These are phyloP conservation scores for Talaromyces sp. DNA, from an alignment of 2,329 filamentous ascomycete genomes.

Conservation along the genomic window DNA sequence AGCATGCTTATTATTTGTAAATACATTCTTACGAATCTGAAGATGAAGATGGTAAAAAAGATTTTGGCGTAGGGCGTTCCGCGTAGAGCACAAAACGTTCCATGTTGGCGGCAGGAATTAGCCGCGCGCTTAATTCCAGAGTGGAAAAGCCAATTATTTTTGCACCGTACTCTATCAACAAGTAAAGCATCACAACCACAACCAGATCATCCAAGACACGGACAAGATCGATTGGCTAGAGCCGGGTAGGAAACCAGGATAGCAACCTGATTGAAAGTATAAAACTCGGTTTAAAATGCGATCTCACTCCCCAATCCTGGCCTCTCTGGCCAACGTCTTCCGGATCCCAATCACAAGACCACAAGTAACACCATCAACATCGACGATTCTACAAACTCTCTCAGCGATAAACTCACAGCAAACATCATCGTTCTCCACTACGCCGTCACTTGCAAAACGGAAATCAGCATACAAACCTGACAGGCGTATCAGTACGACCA, in stretches of 20 bases:
- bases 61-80: background rate
- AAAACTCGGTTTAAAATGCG: constrained; percentile 3
- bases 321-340: constrained; percentile 46
- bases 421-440: constrained; percentile 39
- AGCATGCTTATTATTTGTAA: constrained; percentile 2
- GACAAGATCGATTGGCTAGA: background rate
- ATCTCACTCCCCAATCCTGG: constrained; percentile 40
- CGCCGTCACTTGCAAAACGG: constrained; percentile 38
- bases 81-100: background rate
- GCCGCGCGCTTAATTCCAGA: constrained; percentile 11
- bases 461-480: constrained; percentile 35
- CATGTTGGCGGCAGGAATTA: background rate
- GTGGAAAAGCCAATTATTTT: constrained; percentile 9
- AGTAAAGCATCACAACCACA: background rate
- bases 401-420: constrained; percentile 6
- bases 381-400: constrained; percentile 7
- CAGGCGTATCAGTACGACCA: constrained; percentile 44
- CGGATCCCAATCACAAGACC: constrained; percentile 28
- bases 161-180: background rate
- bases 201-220: background rate
- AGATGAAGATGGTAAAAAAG: background rate
- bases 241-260: no score
- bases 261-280: background rate
- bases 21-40: constrained; percentile 5
- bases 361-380: constrained; percentile 24